These are phyloP conservation scores for Aspergillus felis DNA, from an alignment of 2,329 filamentous ascomycete genomes.

Conservation along the genomic window DNA sequence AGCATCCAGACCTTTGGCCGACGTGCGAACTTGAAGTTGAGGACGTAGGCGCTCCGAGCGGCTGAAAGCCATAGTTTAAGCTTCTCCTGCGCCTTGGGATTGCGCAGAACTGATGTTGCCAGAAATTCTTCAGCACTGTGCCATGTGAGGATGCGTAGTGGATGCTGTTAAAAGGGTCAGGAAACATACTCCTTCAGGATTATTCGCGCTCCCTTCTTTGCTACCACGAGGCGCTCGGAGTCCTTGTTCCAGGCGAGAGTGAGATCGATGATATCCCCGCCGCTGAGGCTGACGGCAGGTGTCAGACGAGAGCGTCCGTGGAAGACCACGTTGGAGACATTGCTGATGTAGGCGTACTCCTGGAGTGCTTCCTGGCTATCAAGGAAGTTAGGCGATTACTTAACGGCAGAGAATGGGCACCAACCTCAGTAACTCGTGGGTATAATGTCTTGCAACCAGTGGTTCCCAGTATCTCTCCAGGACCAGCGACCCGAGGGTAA, in stretches of 20 bases:
- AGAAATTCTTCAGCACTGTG: slow-evolving; percentile 20
- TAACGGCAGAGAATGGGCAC: not conserved
- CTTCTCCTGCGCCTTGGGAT: slow-evolving; percentile 14
- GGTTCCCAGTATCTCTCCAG: slow-evolving; percentile 25
- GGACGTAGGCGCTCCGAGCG: slow-evolving; percentile 18
- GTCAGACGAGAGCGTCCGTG: slow-evolving; percentile 15
- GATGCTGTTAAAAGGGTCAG: not conserved
- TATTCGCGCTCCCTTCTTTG: slow-evolving; percentile 14
- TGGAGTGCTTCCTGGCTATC: slow-evolving; percentile 14
- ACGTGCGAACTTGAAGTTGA: slow-evolving; percentile 23
- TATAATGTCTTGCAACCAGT: slow-evolving; percentile 23
- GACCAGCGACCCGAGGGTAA: slow-evolving; percentile 23
- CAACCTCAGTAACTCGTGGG: slow-evolving; percentile 19
- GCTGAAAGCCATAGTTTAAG: slow-evolving; percentile 24
- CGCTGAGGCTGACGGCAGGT: slow-evolving; percentile 15
- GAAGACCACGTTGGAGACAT: slow-evolving; percentile 15
- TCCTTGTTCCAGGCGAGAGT: slow-evolving; percentile 20
- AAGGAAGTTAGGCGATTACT: not conserved
- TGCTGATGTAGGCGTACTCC: slow-evolving; percentile 14
- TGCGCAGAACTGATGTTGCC: slow-evolving; percentile 11
- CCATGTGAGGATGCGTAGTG: not conserved
- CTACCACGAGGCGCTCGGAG: slow-evolving; percentile 18
- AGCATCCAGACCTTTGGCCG: slow-evolving; percentile 24
- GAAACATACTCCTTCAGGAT: slow-evolving; percentile 18
- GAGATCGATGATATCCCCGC: slow-evolving; percentile 19